phyloP scores from a whole-genome alignment of 2,329 filamentous ascomycete species.

The Triangularia verruculosa region DNA sequence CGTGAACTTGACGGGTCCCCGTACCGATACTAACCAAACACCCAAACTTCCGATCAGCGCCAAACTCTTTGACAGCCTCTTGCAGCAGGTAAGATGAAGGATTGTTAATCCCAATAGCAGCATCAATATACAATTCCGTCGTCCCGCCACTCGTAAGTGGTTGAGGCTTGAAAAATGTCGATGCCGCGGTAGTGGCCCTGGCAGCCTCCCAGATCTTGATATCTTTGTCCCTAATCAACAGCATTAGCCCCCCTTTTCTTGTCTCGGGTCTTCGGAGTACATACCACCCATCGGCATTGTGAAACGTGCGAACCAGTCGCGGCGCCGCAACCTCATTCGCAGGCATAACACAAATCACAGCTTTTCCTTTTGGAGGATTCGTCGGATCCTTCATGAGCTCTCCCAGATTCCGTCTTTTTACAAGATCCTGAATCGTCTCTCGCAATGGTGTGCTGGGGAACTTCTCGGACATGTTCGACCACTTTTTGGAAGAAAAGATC shows the following conservation, averaged over 20 bases:
- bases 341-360: constrained; percentile 31
- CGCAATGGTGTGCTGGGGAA: constrained; percentile 35
- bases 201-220: constrained; percentile 42
- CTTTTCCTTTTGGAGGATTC: constrained; percentile 21
- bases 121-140: constrained; percentile 39
- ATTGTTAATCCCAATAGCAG: constrained; percentile 44
- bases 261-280: too few species aligned
- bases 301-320: constrained; percentile 25
- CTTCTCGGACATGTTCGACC: constrained; percentile 24
- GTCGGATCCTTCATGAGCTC: constrained; percentile 26
- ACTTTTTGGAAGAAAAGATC: constrained; percentile 35
- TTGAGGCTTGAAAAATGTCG: constrained; percentile 41
- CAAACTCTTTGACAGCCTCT: constrained; percentile 31
- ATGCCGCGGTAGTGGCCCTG: constrained; percentile 42
- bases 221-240: constrained; percentile 20
- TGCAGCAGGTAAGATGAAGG: constrained; percentile 33
- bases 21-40: constrained; percentile 35
- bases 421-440: constrained; percentile 21
- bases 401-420: constrained; percentile 15
- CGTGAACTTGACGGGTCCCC: constrained; percentile 21
- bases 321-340: constrained; percentile 6
- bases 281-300: constrained; percentile 14
- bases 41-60: constrained; percentile 26
- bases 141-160: constrained; percentile 32
- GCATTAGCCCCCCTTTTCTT: too few species aligned